phyloP scores from a whole-genome alignment of 768 basidiomycete species.

The Russula griseocarnosa region DNA sequence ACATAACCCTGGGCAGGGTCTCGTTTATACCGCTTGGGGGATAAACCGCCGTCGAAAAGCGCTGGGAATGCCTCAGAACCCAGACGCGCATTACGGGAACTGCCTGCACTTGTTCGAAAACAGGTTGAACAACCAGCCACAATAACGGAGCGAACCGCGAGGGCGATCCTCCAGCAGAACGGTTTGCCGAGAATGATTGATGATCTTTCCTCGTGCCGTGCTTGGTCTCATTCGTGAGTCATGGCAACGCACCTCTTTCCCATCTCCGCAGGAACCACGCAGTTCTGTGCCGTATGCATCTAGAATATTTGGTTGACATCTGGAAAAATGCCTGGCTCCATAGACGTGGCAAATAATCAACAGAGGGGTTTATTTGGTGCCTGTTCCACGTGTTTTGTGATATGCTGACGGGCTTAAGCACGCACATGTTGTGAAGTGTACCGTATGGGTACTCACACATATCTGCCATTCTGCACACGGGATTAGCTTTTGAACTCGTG shows the following conservation, averaged over 20 bases:
- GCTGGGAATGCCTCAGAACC: slow-evolving; percentile 1
- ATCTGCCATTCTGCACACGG: neutral
- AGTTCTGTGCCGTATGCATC: neutral
- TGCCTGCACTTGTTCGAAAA: slow-evolving; percentile 2
- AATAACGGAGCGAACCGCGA: slow-evolving; percentile 5
- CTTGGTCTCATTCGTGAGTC: slow-evolving; percentile 4
- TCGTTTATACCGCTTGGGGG: slow-evolving; percentile 14
- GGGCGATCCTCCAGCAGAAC: slow-evolving; percentile 6
- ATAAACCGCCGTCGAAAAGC: slow-evolving; percentile 15
- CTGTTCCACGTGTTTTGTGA: slow-evolving; percentile 9
- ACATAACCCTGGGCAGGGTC: slow-evolving; percentile 10
- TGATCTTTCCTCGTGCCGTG: neutral
- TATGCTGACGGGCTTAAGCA: neutral
- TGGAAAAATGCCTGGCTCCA: neutral
- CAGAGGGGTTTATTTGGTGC: neutral
- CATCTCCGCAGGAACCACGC: slow-evolving; percentile 5
- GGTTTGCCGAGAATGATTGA: slow-evolving; percentile 4
- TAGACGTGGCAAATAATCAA: slow-evolving; percentile 2
- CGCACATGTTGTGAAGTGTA: slow-evolving; percentile 12
- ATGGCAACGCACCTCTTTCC: slow-evolving; percentile 19
- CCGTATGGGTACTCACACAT: neutral
- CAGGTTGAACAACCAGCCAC: neutral
- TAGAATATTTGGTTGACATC: slow-evolving; percentile 5
- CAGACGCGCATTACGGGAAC: slow-evolving; percentile 3
- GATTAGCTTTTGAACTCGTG: neutral